phyloP scores from a whole-genome alignment of 2,329 filamentous ascomycete species.

The Trichoderma hamatum region DNA sequence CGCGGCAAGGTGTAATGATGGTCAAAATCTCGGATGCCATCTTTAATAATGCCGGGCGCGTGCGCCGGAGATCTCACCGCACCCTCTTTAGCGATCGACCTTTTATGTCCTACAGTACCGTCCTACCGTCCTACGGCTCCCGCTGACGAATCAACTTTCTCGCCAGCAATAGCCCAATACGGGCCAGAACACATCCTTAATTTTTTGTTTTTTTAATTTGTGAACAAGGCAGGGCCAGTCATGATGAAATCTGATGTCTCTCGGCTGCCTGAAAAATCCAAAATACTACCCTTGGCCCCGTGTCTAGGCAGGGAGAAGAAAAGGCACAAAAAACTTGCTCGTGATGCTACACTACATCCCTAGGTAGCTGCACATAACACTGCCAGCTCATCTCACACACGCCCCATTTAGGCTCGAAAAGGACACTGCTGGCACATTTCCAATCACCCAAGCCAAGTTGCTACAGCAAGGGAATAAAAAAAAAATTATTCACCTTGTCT shows the following conservation, averaged over 20 bases:
- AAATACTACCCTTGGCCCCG: neutral
- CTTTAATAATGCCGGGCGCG: neutral
- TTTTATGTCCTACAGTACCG: slow-evolving; percentile 1
- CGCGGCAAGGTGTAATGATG: neutral
- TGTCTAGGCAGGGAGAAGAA: neutral
- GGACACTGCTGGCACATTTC: neutral
- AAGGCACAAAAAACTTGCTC: neutral
- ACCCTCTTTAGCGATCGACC: neutral
- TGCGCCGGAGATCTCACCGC: slow-evolving; percentile 1
- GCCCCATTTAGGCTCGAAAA: neutral
- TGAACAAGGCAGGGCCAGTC: neutral
- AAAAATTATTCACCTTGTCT: neutral
- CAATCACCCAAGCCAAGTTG: neutral
- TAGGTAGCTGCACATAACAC: neutral
- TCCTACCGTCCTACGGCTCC: neutral
- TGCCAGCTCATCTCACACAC: slow-evolving; percentile 2
- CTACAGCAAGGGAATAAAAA: neutral
- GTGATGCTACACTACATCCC: no score
- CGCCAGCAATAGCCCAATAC: slow-evolving; percentile 2
- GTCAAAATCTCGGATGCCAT: neutral
- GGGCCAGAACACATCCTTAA: no score
- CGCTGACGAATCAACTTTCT: slow-evolving; percentile 18
- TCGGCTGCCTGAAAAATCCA: neutral
- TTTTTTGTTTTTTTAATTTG: neutral
- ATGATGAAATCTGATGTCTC: neutral